phyloP scores from a whole-genome alignment of 192 early-diverging fungal species.

The Podila minutissima region DNA sequence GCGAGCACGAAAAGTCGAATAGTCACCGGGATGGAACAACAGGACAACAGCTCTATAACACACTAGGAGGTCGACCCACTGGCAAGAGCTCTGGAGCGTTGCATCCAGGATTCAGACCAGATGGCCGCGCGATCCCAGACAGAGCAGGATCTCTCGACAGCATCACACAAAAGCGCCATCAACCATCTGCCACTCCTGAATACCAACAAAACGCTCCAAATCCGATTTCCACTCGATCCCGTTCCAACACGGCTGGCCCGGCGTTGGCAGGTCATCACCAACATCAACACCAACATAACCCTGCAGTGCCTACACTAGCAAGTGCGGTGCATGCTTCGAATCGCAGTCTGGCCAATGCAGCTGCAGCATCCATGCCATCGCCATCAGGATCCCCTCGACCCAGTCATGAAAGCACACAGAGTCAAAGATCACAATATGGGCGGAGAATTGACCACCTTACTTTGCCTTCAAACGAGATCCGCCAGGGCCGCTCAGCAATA shows the following conservation, averaged over 20 bases:
- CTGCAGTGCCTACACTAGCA: not conserved
- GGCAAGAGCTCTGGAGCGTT: too few species aligned
- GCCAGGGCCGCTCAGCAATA: not conserved
- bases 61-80: too few species aligned
- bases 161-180: too few species aligned
- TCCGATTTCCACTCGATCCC: too few species aligned
- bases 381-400: conserved; percentile 6
- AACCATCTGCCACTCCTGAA: too few species aligned
- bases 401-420: conserved; percentile 14
- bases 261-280: not conserved
- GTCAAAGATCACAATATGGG: not conserved
- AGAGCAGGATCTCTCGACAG: too few species aligned
- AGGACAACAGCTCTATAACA: too few species aligned
- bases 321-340: not conserved
- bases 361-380: not conserved
- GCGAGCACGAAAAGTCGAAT: too few species aligned
- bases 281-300: not conserved
- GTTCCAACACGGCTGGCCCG: not conserved
- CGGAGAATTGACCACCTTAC: not conserved
- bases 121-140: too few species aligned
- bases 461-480: conserved; percentile 6
- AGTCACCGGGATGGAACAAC: too few species aligned
- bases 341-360: not conserved
- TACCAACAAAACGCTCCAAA: too few species aligned
- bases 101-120: too few species aligned